Evolutionary conservation across 1,284 basidiomycete genomes (phyloP), one percentile per base, ranked within the genome.

Genomic region (Singerocomus rubriflavus): DNA sequence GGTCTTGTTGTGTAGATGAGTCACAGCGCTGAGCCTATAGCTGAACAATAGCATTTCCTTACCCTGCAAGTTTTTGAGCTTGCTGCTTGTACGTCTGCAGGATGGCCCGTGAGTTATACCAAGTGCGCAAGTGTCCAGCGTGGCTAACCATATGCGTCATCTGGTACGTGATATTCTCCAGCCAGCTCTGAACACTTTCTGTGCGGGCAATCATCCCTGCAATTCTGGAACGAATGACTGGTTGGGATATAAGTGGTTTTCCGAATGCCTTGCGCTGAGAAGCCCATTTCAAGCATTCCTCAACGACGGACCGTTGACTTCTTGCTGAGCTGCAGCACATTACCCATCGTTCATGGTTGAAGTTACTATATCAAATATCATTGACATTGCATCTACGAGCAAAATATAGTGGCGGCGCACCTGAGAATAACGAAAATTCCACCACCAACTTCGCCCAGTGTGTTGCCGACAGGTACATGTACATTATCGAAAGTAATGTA

Each of bases 151-250:
- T 93, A 61, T 93, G 85, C 66, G 80, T 84, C 93, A 96, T 96
- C 71, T 96, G 93, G 68, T 87, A 84, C 0, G 93, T 95, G 55
- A 96, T 74, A 63, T 82, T 88, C 73, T 98, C 94, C 26, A 96
- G 73, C 92, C 93, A 97, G 42, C 80, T 82, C 65, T 97, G 93
- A 12, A 78, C 75, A 0, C 81, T 77, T 69, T 70, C 66, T 5
- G 61, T 38, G 14, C 86, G 82, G 27, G 84, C 79, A 53, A 90
- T 85, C 84, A 89, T 86, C 32, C 67, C 66, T 0, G 85, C 87
- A 44, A 90, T 68, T 75, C 87, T 89, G 52, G 77, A 73, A 34
- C 88, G 79, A 58, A 91, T 82, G 53, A 90, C 85, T 3, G 88
- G 75, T 63, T 88, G 87, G 16, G 79, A 74, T 55, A 81, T 78